Base-by-base conservation (phyloP, 495 filamentous ascomycete species). In the Hypoxylon crocopeplum region DNA sequence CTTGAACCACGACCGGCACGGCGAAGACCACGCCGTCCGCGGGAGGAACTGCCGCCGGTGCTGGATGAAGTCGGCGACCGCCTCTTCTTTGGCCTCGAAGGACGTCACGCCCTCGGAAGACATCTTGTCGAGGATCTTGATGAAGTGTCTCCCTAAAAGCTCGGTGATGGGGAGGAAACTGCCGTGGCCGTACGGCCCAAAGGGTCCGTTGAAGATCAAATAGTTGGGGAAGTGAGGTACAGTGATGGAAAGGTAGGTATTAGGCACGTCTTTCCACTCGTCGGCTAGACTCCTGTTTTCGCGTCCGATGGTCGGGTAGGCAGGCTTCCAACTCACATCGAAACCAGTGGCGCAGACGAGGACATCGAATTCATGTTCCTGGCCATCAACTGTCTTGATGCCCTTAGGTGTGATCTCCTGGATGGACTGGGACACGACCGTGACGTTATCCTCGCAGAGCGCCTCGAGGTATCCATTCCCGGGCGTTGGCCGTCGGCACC, bases 301-400 rank as follows among this genome's bases (percentile, higher is more conserved):
- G 32, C 72, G 68, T 7, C 77, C 73, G 19, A 77, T 69, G 38
- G 85, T 76, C 2, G 81, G 75, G 57, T 84, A 86, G 5, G 77
- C 76, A 0, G 83, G 83, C 3, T 73, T 75, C 42, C 82, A 76
- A 30, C 78, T 75, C 11, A 59, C 65, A 58, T 87, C 81, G 19
- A 83, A 84, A 1, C 85, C 85, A 0, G 84, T 88, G 1, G 84
- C 77, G 61, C 85, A 87, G 48, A 87, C 79, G 2, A 82, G 70
- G 5, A 77, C 66, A 40, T 84, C 81, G 1, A 78, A 75, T n/a
- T 74, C 56, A 37, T 79, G 67, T 39, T 74, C 71, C 2, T 67
- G 47, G 15, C 79, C 80, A 24, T 84, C 72, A 5, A 67, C 70
- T 5, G 75, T 77, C 21, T 79, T 54, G 24, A 82, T 78, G 0